phyloP scores from a whole-genome alignment of 1,284 basidiomycete species.

The Ustilago vetiveriae region DNA sequence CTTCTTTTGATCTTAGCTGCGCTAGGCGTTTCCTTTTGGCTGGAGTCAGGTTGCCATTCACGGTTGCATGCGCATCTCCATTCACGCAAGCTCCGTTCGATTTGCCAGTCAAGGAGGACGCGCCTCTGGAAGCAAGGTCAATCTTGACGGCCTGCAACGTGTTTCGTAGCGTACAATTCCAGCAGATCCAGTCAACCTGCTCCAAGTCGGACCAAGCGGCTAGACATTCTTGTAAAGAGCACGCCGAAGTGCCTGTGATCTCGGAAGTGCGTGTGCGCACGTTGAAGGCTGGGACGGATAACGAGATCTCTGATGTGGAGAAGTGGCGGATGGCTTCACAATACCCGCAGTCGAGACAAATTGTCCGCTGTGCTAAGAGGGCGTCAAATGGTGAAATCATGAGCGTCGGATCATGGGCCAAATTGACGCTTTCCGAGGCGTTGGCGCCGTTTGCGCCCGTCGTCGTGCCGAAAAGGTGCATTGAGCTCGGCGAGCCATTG shows the following conservation, averaged over 20 bases:
- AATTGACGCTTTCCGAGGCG: background rate
- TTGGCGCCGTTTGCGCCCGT: background rate
- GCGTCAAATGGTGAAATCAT: constrained; percentile 50
- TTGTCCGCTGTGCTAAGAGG: constrained; percentile 56
- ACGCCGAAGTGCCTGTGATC: constrained; percentile 42
- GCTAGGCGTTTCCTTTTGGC: constrained; percentile 41
- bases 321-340: constrained; percentile 62
- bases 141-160: constrained; percentile 26
- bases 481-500: background rate
- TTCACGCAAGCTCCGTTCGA: constrained; percentile 16
- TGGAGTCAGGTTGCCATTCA: constrained; percentile 12
- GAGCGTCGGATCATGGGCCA: constrained; percentile 7
- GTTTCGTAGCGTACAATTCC: constrained; percentile 56
- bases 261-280: constrained; percentile 29
- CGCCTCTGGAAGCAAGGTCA: constrained; percentile 19
- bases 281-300: constrained; percentile 50
- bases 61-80: constrained; percentile 19
- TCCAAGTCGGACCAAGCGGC: constrained; percentile 59
- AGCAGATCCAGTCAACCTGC: constrained; percentile 64
- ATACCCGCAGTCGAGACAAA: constrained; percentile 63
- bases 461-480: background rate
- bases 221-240: constrained; percentile 58
- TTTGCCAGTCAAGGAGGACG: constrained; percentile 2
- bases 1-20: constrained; percentile 27
- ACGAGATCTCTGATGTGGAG: constrained; percentile 54